Percentiles rank a stretch among this genome's conserved stretches.
Conservation (phyloP, 1,139 yeast genomes). For the Candida dubliniensis region DNA sequence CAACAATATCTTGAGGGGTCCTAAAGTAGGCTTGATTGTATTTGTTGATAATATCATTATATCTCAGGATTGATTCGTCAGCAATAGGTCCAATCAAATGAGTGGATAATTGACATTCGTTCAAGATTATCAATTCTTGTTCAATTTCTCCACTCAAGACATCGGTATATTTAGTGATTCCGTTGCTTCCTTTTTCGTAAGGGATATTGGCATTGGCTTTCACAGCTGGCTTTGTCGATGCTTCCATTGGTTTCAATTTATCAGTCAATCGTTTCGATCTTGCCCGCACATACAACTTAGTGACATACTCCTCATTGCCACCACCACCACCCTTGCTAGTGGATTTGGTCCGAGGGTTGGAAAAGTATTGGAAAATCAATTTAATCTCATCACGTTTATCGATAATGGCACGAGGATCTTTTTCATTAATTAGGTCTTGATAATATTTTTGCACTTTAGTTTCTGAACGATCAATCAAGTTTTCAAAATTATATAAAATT, state of each 20-base stretch:
- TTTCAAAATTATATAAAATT: slow-evolving; percentile 46
- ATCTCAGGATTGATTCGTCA: slow-evolving; percentile 24
- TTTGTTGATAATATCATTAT: slow-evolving; percentile 15
- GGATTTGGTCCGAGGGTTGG: no score
- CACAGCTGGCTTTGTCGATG: slow-evolving; percentile 37
- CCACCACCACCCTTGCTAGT: slow-evolving; percentile 14
- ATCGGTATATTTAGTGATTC: slow-evolving; percentile 55
- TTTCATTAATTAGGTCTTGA: slow-evolving; percentile 17
- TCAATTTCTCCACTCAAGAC: slow-evolving; percentile 51
- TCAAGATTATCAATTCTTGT: slow-evolving; percentile 46
- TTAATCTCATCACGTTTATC: slow-evolving; percentile 13
- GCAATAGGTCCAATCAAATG: slow-evolving; percentile 23
- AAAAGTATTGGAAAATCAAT: slow-evolving; percentile 46
- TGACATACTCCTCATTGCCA: slow-evolving; percentile 21
- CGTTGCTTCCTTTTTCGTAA: slow-evolving; percentile 63
- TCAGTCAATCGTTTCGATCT: slow-evolving; percentile 48
- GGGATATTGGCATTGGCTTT: slow-evolving; percentile 39
- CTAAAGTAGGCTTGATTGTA: slow-evolving; percentile 11
- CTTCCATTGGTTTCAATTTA: slow-evolving; percentile 35
- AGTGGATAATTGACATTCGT: slow-evolving; percentile 20
- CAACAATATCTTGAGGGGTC: slow-evolving; percentile 15
- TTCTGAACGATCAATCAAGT: slow-evolving; percentile 47
- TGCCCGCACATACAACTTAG: slow-evolving; percentile 44
- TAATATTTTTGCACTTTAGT: slow-evolving; percentile 39
- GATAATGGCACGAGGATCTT: slow-evolving; percentile 6